These are phyloP conservation scores for Penicillium carneum DNA, from an alignment of 2,329 filamentous ascomycete species.

Conservation along the genomic window DNA sequence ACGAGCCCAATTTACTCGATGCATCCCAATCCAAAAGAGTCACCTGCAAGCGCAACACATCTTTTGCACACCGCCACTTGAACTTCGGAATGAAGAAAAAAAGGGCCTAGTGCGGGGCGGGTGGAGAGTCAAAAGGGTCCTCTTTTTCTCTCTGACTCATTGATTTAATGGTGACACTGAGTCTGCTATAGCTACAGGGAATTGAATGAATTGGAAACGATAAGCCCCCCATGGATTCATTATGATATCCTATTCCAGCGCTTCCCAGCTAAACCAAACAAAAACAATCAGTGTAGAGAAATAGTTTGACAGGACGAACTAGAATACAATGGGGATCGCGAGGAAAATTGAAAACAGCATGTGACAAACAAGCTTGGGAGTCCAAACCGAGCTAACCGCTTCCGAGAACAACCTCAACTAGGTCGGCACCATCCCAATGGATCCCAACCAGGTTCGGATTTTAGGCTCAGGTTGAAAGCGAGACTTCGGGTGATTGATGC, in stretches of 20 bases:
- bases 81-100: slow-evolving; percentile 14
- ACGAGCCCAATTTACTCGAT: background rate
- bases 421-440: background rate
- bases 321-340: background rate
- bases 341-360: background rate
- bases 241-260: background rate
- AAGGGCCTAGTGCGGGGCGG: slow-evolving; percentile 25
- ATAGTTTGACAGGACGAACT: background rate
- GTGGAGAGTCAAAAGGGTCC: slow-evolving; percentile 11
- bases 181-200: too few species aligned
- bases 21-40: slow-evolving; percentile 13
- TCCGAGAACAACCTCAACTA: background rate
- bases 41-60: slow-evolving; percentile 30
- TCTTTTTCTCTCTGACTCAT: slow-evolving; percentile 18
- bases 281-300: background rate
- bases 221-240: background rate
- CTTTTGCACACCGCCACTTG: slow-evolving; percentile 38
- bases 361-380: background rate
- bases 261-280: background rate
- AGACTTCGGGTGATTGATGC: background rate
- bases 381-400: background rate
- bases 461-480: background rate
- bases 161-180: background rate
- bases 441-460: background rate
- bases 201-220: background rate